Conservation (phyloP, 495 filamentous ascomycete genomes). For the Viridothelium virens region DNA sequence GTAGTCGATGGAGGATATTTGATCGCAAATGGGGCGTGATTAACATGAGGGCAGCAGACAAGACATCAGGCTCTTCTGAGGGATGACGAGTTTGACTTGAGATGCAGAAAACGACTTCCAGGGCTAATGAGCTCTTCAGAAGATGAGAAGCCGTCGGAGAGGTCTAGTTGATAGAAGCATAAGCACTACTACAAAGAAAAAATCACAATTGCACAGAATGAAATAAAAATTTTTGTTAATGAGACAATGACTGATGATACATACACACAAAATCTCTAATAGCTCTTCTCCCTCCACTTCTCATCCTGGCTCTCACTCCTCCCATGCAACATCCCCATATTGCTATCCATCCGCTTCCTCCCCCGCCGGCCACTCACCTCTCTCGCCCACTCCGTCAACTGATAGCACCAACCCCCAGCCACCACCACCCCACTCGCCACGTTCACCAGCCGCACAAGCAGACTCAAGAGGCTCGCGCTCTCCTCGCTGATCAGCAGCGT, state of each 20-base stretch:
- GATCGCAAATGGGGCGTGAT: slow-evolving; percentile 24
- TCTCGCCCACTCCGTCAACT: slow-evolving; percentile 51
- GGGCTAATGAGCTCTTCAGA: background rate
- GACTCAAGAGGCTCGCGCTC: slow-evolving; percentile 60
- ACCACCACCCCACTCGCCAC: slow-evolving; percentile 57
- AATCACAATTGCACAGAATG: background rate
- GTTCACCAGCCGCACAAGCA: slow-evolving; percentile 69
- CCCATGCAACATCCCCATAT: slow-evolving; percentile 23
- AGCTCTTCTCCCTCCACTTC: slow-evolving; percentile 11
- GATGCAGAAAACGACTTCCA: background rate
- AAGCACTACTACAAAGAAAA: background rate
- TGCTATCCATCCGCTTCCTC: slow-evolving; percentile 15
- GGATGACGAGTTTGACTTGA: background rate
- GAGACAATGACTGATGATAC: background rate
- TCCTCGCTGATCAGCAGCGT: slow-evolving; percentile 76
- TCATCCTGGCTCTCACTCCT: slow-evolving; percentile 2
- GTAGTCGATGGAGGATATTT: slow-evolving; percentile 53
- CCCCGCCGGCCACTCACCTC: slow-evolving; percentile 30
- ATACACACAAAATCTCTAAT: slow-evolving; percentile 11
- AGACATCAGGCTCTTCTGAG: background rate
- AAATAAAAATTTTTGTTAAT: background rate
- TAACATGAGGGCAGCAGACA: background rate
- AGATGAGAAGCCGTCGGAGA: background rate
- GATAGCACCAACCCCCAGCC: slow-evolving; percentile 56
- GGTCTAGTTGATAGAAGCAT: background rate